Evolutionary conservation across 148 eudicot genomes (phyloP).

Genomic region (Chenopodium berlandieri): DNA sequence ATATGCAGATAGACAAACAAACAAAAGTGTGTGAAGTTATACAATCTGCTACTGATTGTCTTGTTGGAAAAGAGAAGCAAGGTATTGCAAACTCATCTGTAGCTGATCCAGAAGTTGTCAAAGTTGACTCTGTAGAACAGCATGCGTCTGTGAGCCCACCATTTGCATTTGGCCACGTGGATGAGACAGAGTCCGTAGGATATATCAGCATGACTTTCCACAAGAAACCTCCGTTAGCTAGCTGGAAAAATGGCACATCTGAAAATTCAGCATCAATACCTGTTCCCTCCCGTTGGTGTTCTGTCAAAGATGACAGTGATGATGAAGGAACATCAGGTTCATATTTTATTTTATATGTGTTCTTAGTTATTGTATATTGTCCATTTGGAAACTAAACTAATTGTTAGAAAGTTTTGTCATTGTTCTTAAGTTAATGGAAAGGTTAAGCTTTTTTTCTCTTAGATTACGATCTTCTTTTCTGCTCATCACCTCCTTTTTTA

Average conservation of each 20-base stretch:
- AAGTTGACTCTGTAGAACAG: slow-evolving; percentile 20
- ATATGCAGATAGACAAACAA: slow-evolving; percentile 15
- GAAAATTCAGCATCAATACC: slow-evolving; percentile 22
- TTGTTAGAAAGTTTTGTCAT: background rate
- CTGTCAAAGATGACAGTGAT: slow-evolving; percentile 23
- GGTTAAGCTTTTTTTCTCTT: background rate
- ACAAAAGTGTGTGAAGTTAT: slow-evolving; percentile 23
- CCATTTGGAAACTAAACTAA: background rate
- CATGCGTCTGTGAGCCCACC: slow-evolving; percentile 14
- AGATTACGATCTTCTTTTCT: background rate
- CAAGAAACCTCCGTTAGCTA: slow-evolving; percentile 52
- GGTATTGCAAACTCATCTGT: slow-evolving; percentile 8
- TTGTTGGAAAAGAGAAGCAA: slow-evolving; percentile 12
- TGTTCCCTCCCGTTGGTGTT: slow-evolving; percentile 3
- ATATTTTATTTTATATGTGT: background rate
- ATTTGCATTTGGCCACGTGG: slow-evolving; percentile 20
- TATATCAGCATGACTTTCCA: slow-evolving; percentile 47
- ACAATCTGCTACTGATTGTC: slow-evolving; percentile 4
- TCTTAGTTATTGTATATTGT: background rate
- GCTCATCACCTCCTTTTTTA: no score
- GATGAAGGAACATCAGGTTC: slow-evolving; percentile 41
- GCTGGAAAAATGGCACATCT: slow-evolving; percentile 27
- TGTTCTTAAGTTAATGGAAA: background rate
- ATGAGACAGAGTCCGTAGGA: slow-evolving; percentile 24
- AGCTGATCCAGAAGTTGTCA: slow-evolving; percentile 18